Evolutionary conservation across 805 yeast genomes (phyloP), one percentile per base, ranked within the genome.

Genomic region (Wickerhamiella galacta): DNA sequence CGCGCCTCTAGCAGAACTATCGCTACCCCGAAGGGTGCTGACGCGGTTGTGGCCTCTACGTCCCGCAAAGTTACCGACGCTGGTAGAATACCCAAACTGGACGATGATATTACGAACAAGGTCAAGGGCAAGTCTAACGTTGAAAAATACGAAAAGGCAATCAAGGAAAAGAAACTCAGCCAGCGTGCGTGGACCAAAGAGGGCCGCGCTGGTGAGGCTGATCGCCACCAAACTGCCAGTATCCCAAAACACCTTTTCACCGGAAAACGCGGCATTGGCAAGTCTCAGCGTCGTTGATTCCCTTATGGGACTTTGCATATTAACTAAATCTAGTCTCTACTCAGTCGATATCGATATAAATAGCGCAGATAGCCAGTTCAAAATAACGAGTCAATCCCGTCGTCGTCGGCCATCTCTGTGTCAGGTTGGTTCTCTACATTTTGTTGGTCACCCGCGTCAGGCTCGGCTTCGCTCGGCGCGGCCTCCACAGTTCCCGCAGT

Each of bases 261-360:
- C 49, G 99, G 99, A 62, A 90, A 90, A 70, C 75, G 98, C 63
- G 93, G 95, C 65, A 73, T 72, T 50, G 95, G 95, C 57, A 77
- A 76, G 57, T 75, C 82, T 42, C 93, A 82, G 57, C 70, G 79
- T 61, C 87, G 96, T 67, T 81, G 25, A 12, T 16, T 18, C 22
- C 12, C 12, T n/a, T 9, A 11, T 24, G 15, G 16, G 15, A n/a
- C n/a, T n/a, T n/a, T n/a, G n/a, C n/a, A n/a, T n/a, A n/a, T n/a
- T n/a, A n/a, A n/a, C n/a, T n/a, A n/a, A n/a, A n/a, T n/a, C n/a
- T n/a, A n/a, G n/a, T n/a, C n/a, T n/a, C n/a, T n/a, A n/a, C n/a
- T n/a, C n/a, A n/a, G n/a, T n/a, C n/a, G n/a, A n/a, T n/a, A n/a
- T n/a, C n/a, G n/a, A n/a, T n/a, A n/a, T n/a, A n/a, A n/a, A n/a